phyloP scores from a whole-genome alignment of 1,139 yeast species.

The Kodamaea anthophila region DNA sequence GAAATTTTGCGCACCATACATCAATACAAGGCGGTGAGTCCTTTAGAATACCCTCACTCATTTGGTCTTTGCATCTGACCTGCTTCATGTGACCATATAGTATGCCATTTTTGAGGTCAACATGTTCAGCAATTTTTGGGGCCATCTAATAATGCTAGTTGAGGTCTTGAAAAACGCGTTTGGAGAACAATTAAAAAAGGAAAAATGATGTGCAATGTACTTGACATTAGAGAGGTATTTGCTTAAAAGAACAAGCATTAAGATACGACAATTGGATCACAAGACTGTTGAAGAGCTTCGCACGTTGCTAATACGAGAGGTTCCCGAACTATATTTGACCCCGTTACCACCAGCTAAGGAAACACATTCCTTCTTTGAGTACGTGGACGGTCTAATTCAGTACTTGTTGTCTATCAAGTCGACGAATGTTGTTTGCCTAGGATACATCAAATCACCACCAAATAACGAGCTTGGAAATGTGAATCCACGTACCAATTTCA shows the following conservation, averaged over 20 bases:
- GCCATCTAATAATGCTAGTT: slow-evolving; percentile 1
- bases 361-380: slow-evolving; percentile 17
- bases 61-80: slow-evolving; percentile 24
- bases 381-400: slow-evolving; percentile 19
- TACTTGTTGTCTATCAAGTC: slow-evolving; percentile 15
- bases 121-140: slow-evolving; percentile 10
- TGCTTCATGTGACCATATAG: slow-evolving; percentile 47
- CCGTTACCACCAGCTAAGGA: slow-evolving; percentile 6
- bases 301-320: too few species aligned
- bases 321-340: too few species aligned
- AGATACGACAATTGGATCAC: too few species aligned
- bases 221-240: too few species aligned
- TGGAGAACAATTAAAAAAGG: too few species aligned
- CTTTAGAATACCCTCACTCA: slow-evolving; percentile 18
- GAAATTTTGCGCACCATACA: slow-evolving; percentile 51
- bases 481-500: slow-evolving; percentile 17
- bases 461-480: slow-evolving; percentile 11
- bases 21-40: slow-evolving; percentile 27
- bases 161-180: too few species aligned
- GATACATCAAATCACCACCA: slow-evolving; percentile 19
- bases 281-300: too few species aligned
- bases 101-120: slow-evolving; percentile 44
- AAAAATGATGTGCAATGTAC: too few species aligned
- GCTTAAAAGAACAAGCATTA: too few species aligned
- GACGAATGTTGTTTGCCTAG: slow-evolving; percentile 19